Conservation (phyloP, 192 early-diverging fungal species). For the Entomortierella beljakovae region DNA sequence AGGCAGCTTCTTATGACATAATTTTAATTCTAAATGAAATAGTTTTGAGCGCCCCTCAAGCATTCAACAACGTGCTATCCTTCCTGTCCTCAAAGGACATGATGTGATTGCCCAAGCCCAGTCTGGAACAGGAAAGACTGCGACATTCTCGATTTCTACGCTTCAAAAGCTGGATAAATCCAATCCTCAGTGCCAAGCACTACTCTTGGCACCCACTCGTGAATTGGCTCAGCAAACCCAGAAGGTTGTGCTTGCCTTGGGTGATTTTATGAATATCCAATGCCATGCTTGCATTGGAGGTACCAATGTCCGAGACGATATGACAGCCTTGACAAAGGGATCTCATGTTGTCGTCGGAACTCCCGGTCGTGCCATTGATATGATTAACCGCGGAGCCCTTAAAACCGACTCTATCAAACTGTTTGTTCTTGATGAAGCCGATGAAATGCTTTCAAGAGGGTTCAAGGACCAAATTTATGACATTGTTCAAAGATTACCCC, state of each 20-base stretch:
- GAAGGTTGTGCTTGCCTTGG: slow-evolving; percentile 90
- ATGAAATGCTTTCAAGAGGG: slow-evolving; percentile 96
- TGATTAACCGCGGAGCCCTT: slow-evolving; percentile 91
- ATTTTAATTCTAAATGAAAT: neutral
- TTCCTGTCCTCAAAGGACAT: slow-evolving; percentile 89
- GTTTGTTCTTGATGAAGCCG: slow-evolving; percentile 97
- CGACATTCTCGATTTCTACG: slow-evolving; percentile 98
- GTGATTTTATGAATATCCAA: slow-evolving; percentile 92
- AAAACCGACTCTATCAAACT: slow-evolving; percentile 88
- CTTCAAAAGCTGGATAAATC: slow-evolving; percentile 89
- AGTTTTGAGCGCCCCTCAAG: slow-evolving; percentile 95
- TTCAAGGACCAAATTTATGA: slow-evolving; percentile 98
- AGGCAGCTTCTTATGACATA: neutral
- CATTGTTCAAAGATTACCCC: slow-evolving; percentile 89
- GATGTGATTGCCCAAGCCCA: slow-evolving; percentile 99
- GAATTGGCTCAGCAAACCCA: slow-evolving; percentile 96
- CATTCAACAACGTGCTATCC: slow-evolving; percentile 94
- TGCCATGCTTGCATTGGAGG: slow-evolving; percentile 98
- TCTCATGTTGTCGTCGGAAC: slow-evolving; percentile 95
- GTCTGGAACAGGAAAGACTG: slow-evolving; percentile 99
- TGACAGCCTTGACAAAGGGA: slow-evolving; percentile 77
- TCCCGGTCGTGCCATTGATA: slow-evolving; percentile 96
- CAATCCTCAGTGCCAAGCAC: slow-evolving; percentile 87
- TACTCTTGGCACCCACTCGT: slow-evolving; percentile 95
- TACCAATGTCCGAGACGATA: slow-evolving; percentile 90